Percentiles rank a stretch among this genome's conserved stretches.
These are phyloP conservation scores for Podospora bellae-mahoneyi DNA, from an alignment of 495 filamentous ascomycete species.

Conservation along the genomic window DNA sequence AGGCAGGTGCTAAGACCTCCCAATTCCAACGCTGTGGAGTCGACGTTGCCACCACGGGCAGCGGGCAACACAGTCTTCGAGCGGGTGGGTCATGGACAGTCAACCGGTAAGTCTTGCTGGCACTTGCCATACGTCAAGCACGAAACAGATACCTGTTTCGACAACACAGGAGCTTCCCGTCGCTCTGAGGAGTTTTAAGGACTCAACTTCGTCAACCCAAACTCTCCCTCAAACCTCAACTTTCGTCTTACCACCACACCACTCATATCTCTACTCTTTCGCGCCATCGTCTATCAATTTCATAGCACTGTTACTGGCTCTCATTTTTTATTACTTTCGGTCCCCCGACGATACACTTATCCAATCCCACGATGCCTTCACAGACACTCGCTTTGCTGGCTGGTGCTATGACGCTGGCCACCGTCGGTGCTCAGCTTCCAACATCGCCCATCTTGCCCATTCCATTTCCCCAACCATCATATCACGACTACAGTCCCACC, in stretches of 20 bases:
- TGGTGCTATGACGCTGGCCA: neutral
- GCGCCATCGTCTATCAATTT: neutral
- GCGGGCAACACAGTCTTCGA: neutral
- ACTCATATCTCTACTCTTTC: neutral
- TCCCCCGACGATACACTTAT: too few species aligned
- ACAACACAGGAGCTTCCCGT: neutral
- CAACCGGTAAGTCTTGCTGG: neutral
- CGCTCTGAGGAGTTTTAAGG: neutral
- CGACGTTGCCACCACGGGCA: too few species aligned
- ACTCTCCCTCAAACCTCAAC: neutral
- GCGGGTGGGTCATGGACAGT: neutral
- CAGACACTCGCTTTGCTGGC: neutral
- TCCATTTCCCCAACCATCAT: neutral
- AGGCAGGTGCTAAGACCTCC: too few species aligned
- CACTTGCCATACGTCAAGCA: neutral
- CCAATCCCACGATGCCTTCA: neutral
- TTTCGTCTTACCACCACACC: neutral
- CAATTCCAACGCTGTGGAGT: too few species aligned
- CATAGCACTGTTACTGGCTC: neutral
- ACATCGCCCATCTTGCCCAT: neutral
- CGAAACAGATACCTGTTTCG: neutral
- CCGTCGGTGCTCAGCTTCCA: neutral
- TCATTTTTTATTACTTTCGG: neutral
- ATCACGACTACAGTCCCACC: neutral
- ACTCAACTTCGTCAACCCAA: neutral